phyloP scores from a whole-genome alignment of 2,329 filamentous ascomycete species.

The Trichoderma lentiforme region DNA sequence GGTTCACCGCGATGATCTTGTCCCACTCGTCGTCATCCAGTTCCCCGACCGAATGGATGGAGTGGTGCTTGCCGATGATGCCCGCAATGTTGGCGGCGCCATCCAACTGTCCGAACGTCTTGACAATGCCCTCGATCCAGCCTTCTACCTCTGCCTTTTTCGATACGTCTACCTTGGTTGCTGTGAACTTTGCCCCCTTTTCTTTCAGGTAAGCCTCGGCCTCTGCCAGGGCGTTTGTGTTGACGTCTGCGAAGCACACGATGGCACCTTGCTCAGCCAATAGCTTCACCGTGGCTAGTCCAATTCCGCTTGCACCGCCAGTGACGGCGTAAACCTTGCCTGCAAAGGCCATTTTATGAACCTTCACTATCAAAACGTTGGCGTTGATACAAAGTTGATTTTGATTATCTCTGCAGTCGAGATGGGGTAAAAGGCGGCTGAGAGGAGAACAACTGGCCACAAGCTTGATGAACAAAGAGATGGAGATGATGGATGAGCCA shows the following conservation, averaged over 20 bases:
- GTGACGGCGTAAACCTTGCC: conserved; percentile 41
- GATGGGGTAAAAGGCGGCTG: background rate
- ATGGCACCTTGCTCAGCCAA: conserved; percentile 36
- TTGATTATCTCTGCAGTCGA: background rate
- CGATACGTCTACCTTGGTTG: conserved; percentile 47
- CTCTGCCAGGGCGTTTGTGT: conserved; percentile 28
- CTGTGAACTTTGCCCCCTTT: conserved; percentile 27
- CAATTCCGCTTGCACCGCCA: conserved; percentile 44
- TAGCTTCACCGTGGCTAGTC: conserved; percentile 39
- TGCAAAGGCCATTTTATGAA: background rate
- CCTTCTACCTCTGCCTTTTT: conserved; percentile 46
- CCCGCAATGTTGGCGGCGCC: conserved; percentile 56
- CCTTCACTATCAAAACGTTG: background rate
- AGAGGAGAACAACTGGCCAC: background rate
- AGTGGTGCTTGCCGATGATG: conserved; percentile 45
- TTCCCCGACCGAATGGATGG: conserved; percentile 38
- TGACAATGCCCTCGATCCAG: conserved; percentile 48
- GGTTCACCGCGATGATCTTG: conserved; percentile 45
- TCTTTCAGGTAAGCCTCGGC: conserved; percentile 31
- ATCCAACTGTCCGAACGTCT: conserved; percentile 50
- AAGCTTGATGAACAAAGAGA: background rate
- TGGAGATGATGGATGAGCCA: background rate
- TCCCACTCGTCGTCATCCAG: conserved; percentile 49
- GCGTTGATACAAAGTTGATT: background rate
- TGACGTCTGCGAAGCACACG: conserved; percentile 40